A percentile compares a stretch with the other conserved stretches of the same genome.
Conservation (phyloP, 495 filamentous ascomycete species). For the Parathielavia hyrcaniae region DNA sequence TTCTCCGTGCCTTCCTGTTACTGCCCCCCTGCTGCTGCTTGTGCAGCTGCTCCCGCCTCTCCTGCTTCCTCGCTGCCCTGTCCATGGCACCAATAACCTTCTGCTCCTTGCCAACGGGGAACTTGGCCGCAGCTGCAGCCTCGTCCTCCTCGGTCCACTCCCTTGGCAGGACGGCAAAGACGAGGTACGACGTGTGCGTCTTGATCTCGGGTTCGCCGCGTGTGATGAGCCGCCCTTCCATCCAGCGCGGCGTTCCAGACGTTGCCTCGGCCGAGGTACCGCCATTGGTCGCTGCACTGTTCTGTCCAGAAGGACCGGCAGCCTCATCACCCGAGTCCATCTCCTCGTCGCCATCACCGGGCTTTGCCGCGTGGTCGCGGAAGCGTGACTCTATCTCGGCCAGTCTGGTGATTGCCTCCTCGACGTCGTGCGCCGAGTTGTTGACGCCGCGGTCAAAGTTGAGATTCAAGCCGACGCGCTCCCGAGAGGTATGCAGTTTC, state of each 20-base stretch:
- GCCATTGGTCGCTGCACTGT: constrained; percentile 23
- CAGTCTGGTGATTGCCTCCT: constrained; percentile 67
- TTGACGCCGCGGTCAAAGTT: constrained; percentile 39
- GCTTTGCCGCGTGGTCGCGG: constrained; percentile 46
- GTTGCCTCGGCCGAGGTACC: not conserved
- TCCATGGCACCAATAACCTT: constrained; percentile 48
- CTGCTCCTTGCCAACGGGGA: constrained; percentile 46
- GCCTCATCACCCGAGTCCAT: constrained; percentile 25
- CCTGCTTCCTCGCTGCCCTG: constrained; percentile 45
- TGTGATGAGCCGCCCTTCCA: constrained; percentile 67
- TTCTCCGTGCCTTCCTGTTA: constrained; percentile 28
- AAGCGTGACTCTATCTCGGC: constrained; percentile 64
- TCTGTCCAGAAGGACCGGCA: constrained; percentile 10
- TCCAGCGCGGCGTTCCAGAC: constrained; percentile 30
- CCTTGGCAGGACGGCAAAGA: constrained; percentile 82
- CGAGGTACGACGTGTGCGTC: constrained; percentile 89
- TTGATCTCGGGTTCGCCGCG: constrained; percentile 83
- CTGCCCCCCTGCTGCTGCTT: constrained; percentile 24
- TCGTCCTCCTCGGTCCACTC: constrained; percentile 85
- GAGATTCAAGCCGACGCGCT: constrained; percentile 58
- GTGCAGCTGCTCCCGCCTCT: constrained; percentile 41
- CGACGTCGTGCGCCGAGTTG: constrained; percentile 58
- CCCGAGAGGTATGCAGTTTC: constrained; percentile 72
- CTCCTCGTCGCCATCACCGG: constrained; percentile 27
- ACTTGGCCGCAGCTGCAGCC: constrained; percentile 54